These are phyloP conservation scores for Musa itinerans DNA, from an alignment of 176 grass and related monocot genomes.

Conservation along the genomic window DNA sequence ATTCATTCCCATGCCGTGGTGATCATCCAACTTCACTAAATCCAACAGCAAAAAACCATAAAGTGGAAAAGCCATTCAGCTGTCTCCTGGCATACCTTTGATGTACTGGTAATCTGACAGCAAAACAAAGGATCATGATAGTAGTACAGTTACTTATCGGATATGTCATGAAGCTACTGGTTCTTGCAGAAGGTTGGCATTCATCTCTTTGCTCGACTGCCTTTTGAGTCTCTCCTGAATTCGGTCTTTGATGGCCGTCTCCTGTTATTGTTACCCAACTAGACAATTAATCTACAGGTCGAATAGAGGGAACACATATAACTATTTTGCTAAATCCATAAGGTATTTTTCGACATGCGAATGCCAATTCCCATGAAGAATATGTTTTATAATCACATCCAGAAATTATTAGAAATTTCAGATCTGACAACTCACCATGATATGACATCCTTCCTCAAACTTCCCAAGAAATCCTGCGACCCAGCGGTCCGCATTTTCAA, in stretches of 20 bases:
- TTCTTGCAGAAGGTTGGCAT: constrained; percentile 28
- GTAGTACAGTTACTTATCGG: no score
- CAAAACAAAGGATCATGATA: no score
- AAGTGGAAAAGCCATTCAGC: no score
- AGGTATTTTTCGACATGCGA: neutral
- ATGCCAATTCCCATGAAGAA: neutral
- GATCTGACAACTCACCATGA: constrained; percentile 40
- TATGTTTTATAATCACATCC: neutral
- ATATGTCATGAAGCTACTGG: constrained; percentile 29
- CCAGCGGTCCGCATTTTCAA: constrained; percentile 87
- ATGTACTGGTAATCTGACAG: no score
- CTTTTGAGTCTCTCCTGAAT: constrained; percentile 77
- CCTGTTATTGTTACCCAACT: constrained; percentile 20
- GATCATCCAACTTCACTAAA: no score
- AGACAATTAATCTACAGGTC: neutral
- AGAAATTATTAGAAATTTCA: neutral
- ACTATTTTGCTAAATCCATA: no score
- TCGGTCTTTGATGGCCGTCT: constrained; percentile 93
- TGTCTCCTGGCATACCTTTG: no score
- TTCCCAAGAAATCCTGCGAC: constrained; percentile 93
- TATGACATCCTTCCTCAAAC: constrained; percentile 88
- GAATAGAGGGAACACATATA: neutral
- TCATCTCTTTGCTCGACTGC: constrained; percentile 56
- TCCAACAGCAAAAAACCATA: no score
- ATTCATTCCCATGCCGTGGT: no score